Percentiles rank a stretch among this genome's conserved stretches.
phyloP scores from a whole-genome alignment of 2,329 filamentous ascomycete genomes.

The Lachnellula suecica region DNA sequence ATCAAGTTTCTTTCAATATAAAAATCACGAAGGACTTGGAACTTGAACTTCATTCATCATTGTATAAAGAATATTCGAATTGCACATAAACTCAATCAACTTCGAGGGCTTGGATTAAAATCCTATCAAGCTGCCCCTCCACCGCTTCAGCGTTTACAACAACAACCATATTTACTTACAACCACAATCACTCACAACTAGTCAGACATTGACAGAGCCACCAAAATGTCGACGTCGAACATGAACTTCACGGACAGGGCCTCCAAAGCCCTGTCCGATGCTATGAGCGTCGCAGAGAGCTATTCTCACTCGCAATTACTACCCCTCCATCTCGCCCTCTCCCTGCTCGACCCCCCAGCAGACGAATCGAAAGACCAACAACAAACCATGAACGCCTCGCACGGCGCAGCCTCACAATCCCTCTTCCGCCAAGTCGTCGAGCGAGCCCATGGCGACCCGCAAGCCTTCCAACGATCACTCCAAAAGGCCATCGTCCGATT shows the following conservation, averaged over 20 bases:
- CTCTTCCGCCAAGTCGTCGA: slow-evolving; percentile 95
- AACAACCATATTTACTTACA: background rate
- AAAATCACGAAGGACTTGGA: too few relatives aligned
- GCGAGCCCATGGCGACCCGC: slow-evolving; percentile 87
- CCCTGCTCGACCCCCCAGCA: slow-evolving; percentile 72
- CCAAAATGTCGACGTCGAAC: slow-evolving; percentile 63
- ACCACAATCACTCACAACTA: slow-evolving; percentile 11
- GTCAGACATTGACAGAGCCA: slow-evolving; percentile 24
- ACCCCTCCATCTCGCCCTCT: slow-evolving; percentile 85
- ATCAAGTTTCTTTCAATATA: too few relatives aligned
- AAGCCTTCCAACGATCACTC: slow-evolving; percentile 81
- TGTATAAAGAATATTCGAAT: too few relatives aligned
- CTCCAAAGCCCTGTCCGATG: slow-evolving; percentile 84
- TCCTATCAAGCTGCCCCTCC: too few relatives aligned
- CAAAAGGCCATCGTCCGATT: slow-evolving; percentile 91
- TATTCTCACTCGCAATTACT: slow-evolving; percentile 90
- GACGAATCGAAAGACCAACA: slow-evolving; percentile 82
- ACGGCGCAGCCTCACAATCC: slow-evolving; percentile 61
- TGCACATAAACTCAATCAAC: too few relatives aligned
- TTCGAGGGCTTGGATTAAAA: too few relatives aligned
- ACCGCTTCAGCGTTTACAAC: too few relatives aligned
- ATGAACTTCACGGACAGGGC: slow-evolving; percentile 95
- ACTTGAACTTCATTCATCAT: too few relatives aligned
- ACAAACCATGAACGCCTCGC: slow-evolving; percentile 60
- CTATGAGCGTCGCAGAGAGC: slow-evolving; percentile 82